phyloP scores from a whole-genome alignment of 225 moss, liverwort and hornwort genomes.

The Thuidium tamariscinum region DNA sequence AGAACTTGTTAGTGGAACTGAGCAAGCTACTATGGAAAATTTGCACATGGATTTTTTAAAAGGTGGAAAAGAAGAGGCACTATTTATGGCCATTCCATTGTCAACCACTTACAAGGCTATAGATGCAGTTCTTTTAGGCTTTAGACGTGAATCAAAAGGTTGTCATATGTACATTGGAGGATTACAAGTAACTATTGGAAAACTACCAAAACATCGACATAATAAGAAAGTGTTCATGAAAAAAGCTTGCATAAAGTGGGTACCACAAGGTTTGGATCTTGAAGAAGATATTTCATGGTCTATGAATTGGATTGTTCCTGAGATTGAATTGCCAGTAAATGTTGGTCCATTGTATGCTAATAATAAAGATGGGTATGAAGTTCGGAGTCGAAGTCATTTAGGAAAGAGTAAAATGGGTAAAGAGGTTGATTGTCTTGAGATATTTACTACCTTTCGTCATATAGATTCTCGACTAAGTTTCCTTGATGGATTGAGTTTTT shows the following conservation, averaged over 20 bases:
- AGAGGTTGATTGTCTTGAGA: slow-evolving; percentile 34
- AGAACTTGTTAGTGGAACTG: slow-evolving; percentile 17
- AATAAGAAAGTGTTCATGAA: slow-evolving; percentile 30
- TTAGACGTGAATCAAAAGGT: slow-evolving; percentile 29
- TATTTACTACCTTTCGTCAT: slow-evolving; percentile 27
- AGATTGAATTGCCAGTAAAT: slow-evolving; percentile 16
- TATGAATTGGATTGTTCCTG: slow-evolving; percentile 32
- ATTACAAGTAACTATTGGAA: slow-evolving; percentile 28
- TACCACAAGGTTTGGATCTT: slow-evolving; percentile 16
- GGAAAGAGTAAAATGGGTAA: slow-evolving; percentile 20
- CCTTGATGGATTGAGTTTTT: slow-evolving; percentile 26
- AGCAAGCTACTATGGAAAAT: slow-evolving; percentile 24
- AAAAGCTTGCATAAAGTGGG: slow-evolving; percentile 27
- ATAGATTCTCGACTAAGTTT: slow-evolving; percentile 25
- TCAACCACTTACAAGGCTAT: slow-evolving; percentile 34
- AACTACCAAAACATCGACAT: slow-evolving; percentile 24
- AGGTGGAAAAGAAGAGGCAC: slow-evolving; percentile 24
- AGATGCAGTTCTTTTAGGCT: slow-evolving; percentile 21
- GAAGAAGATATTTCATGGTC: slow-evolving; percentile 47
- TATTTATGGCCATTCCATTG: slow-evolving; percentile 17
- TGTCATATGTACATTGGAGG: slow-evolving; percentile 36
- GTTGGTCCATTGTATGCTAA: not conserved
- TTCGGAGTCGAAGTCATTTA: slow-evolving; percentile 8
- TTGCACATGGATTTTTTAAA: slow-evolving; percentile 35
- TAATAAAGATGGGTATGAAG: slow-evolving; percentile 20